Evolutionary conservation across 805 yeast genomes (phyloP).

Genomic region (Wickerhamomyces hampshirensis): DNA sequence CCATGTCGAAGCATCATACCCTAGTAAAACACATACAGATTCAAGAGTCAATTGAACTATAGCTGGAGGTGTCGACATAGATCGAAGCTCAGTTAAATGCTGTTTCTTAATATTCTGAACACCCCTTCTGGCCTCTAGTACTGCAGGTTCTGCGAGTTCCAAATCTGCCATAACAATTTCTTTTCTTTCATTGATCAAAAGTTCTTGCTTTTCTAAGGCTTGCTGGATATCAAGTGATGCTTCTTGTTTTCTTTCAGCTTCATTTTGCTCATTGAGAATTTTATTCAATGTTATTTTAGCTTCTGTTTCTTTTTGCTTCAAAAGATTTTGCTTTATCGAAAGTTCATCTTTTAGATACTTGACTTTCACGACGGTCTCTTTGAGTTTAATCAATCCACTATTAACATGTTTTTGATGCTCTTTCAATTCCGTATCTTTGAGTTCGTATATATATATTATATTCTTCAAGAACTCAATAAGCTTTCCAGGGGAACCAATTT

Average conservation of each 20-base stretch:
- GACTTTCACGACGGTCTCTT: slow-evolving; percentile 74
- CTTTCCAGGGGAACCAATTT: slow-evolving; percentile 45
- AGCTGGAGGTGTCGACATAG: slow-evolving; percentile 88
- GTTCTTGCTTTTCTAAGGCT: slow-evolving; percentile 64
- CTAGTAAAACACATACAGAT: slow-evolving; percentile 80
- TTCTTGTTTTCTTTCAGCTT: slow-evolving; percentile 85
- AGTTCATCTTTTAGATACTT: slow-evolving; percentile 51
- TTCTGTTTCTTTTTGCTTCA: slow-evolving; percentile 55
- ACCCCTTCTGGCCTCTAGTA: slow-evolving; percentile 77
- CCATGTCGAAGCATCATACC: slow-evolving; percentile 66
- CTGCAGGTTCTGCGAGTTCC: slow-evolving; percentile 78
- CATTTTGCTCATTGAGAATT: slow-evolving; percentile 83
- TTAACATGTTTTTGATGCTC: slow-evolving; percentile 67
- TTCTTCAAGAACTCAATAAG: slow-evolving; percentile 46
- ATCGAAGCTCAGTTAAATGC: slow-evolving; percentile 82
- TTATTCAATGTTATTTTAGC: slow-evolving; percentile 67
- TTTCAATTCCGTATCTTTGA: slow-evolving; percentile 47
- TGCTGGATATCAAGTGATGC: slow-evolving; percentile 74
- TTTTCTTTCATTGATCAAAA: slow-evolving; percentile 50
- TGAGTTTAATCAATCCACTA: slow-evolving; percentile 67
- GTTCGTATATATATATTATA: slow-evolving; percentile 38
- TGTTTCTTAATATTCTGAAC: slow-evolving; percentile 92
- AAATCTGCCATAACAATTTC: slow-evolving; percentile 55
- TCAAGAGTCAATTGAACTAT: slow-evolving; percentile 83
- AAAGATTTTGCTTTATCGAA: slow-evolving; percentile 43